Percentiles rank a stretch among this genome's conserved stretches.
Conservation (phyloP, 2,329 filamentous ascomycete species). For the Aspergillus phoenicis region DNA sequence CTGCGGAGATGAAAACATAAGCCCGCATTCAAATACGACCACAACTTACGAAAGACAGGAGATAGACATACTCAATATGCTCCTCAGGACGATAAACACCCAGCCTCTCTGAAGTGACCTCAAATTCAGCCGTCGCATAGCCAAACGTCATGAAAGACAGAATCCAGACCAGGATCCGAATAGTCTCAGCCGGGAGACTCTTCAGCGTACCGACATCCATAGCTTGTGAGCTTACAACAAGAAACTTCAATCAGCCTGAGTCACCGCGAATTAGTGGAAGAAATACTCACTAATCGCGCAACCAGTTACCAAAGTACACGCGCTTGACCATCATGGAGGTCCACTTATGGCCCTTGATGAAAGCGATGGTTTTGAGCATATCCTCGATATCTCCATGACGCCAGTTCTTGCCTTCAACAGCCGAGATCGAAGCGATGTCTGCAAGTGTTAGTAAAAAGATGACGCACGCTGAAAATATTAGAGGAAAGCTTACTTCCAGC, state of each 20-base stretch:
- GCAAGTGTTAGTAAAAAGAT: constrained; percentile 10
- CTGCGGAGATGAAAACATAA: constrained; percentile 50
- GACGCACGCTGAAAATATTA: too few species aligned
- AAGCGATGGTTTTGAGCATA: constrained; percentile 74
- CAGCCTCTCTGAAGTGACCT: constrained; percentile 77
- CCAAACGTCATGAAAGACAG: constrained; percentile 80
- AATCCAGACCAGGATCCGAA: constrained; percentile 78
- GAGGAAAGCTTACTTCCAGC: constrained; percentile 43
- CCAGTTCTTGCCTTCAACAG: constrained; percentile 55
- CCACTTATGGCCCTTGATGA: constrained; percentile 82
- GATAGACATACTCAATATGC: constrained; percentile 48
- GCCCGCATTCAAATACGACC: not conserved
- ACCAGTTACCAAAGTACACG: constrained; percentile 85
- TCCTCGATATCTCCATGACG: constrained; percentile 73
- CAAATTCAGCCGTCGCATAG: constrained; percentile 83
- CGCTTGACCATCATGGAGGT: constrained; percentile 75
- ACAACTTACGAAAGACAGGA: not conserved
- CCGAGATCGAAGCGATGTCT: constrained; percentile 55
- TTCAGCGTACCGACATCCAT: constrained; percentile 80
- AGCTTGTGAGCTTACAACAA: constrained; percentile 63
- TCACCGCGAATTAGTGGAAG: not conserved
- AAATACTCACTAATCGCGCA: constrained; percentile 68
- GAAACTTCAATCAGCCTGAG: not conserved
- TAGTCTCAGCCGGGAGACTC: constrained; percentile 74
- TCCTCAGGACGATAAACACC: constrained; percentile 78